Percentiles rank a stretch among this genome's conserved stretches.
Evolutionary conservation across 176 grass and related monocot species (phyloP).

Genomic region (Aechmea fasciata): DNA sequence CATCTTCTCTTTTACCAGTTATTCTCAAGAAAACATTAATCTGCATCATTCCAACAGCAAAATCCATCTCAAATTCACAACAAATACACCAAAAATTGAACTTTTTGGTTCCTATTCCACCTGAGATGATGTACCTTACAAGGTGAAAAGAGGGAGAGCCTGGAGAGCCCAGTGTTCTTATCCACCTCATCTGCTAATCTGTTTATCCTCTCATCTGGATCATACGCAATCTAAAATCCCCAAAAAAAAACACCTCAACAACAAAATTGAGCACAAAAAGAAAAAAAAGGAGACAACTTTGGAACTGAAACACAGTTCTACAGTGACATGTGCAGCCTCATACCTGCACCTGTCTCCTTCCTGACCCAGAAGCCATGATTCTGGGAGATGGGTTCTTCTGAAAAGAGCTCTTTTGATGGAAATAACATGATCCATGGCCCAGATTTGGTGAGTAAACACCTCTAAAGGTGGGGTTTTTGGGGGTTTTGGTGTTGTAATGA

Average conservation of each 20-base stretch:
- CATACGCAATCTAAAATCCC: slow-evolving; percentile 56
- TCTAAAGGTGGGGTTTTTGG: slow-evolving; percentile 13
- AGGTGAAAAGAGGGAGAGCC: slow-evolving; percentile 86
- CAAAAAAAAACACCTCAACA: background rate
- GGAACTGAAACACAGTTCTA: background rate
- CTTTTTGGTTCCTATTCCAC: background rate
- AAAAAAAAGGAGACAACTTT: slow-evolving; percentile 6
- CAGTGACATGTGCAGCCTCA: background rate
- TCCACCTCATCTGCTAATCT: slow-evolving; percentile 75
- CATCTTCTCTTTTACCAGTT: slow-evolving; percentile 78
- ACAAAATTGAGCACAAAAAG: slow-evolving; percentile 4
- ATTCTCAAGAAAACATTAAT: slow-evolving; percentile 97
- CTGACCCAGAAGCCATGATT: slow-evolving; percentile 43
- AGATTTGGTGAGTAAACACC: slow-evolving; percentile 4
- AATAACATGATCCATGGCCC: slow-evolving; percentile 14
- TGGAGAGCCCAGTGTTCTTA: slow-evolving; percentile 48
- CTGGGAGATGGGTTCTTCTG: slow-evolving; percentile 14
- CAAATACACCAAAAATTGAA: background rate
- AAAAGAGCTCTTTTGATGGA: background rate
- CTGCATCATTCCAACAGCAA: slow-evolving; percentile 22
- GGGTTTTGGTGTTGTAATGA: slow-evolving; percentile 6
- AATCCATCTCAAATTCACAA: background rate
- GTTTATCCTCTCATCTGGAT: slow-evolving; percentile 56
- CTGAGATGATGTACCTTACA: slow-evolving; percentile 57
- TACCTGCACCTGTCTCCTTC: slow-evolving; percentile 74